Evolutionary conservation across 495 filamentous ascomycete species (phyloP), one percentile per base, ranked within the genome.

Genomic region (Aspergillus ellipticus): DNA sequence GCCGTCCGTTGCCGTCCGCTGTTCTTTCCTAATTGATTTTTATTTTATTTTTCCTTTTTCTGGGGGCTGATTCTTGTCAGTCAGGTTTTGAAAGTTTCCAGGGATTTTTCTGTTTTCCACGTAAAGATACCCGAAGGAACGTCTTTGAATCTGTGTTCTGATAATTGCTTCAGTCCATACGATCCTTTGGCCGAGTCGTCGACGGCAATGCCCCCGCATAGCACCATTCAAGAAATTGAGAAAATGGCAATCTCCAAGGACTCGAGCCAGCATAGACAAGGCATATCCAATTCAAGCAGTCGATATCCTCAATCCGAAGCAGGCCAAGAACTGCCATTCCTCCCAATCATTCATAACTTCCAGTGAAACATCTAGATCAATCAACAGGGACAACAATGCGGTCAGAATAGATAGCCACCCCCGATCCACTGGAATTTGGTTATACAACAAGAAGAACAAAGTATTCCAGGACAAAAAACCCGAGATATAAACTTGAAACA

Each of bases 391-490:
- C 13, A 13, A 13, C 9, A 39, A 39, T 13, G 9, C 35, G n/a
- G 13, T 13, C n/a, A n/a, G n/a, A 39, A n/a, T 13, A 39, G 13
- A 39, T 39, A 39, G 5, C 35, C 35, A n/a, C 35, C 35, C 31
- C 35, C n/a, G 13, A 39, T 39, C 35, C 37, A 37, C 37, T 45
- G 54, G 46, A 33, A 35, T 42, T 54, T 35, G 19, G 29, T 43
- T 41, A 19, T 58, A 58, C 56, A 58, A 13, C 53, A 58, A 50
- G 49, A 39, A 35, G 0, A 43, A 41, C 17, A 50, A 50, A 10
- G 10, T 19, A 51, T 11, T 48, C 35, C 46, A 41, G 35, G 24
- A 26, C 15, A 54, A 45, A 16, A 19, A 26, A n/a, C n/a, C 50
- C 37, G 42, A 46, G n/a, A 15, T 49, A 28, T 17, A 20, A 51